Evolutionary conservation across 2,329 filamentous ascomycete genomes (phyloP).

Genomic region (Ophiocordyceps polyrhachis-furcata): DNA sequence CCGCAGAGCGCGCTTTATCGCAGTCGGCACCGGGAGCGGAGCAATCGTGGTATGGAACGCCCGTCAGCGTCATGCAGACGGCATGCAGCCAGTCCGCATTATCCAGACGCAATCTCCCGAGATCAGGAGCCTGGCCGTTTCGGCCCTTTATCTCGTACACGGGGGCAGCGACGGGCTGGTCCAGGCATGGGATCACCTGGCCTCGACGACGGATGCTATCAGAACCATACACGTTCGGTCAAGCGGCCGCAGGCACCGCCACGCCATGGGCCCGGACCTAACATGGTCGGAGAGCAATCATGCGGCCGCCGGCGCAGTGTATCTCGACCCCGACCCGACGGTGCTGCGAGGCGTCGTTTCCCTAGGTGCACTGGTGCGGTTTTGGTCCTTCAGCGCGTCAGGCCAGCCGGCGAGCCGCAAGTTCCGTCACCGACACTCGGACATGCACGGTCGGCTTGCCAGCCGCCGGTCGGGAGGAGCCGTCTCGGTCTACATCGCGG

Average conservation of each 20-base stretch:
- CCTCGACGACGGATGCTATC: conserved; percentile 58
- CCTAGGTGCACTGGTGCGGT: conserved; percentile 71
- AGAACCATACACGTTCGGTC: conserved; percentile 76
- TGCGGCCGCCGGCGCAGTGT: conserved; percentile 67
- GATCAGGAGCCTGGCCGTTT: conserved; percentile 65
- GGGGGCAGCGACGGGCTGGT: conserved; percentile 90
- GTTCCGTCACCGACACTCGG: conserved; percentile 54
- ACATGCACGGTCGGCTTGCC: conserved; percentile 30
- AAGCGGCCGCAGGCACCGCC: conserved; percentile 62
- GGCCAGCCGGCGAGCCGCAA: conserved; percentile 60
- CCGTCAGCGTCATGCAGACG: conserved; percentile 35
- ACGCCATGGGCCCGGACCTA: conserved; percentile 35
- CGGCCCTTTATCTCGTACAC: conserved; percentile 75
- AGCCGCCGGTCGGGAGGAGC: conserved; percentile 43
- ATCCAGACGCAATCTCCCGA: conserved; percentile 84
- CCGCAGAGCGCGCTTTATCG: conserved; percentile 62
- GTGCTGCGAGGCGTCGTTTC: conserved; percentile 72
- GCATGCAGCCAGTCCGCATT: conserved; percentile 51
- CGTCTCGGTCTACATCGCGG: conserved; percentile 64
- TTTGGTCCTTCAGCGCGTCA: conserved; percentile 84
- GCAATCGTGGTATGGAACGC: conserved; percentile 72
- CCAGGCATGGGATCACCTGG: conserved; percentile 91
- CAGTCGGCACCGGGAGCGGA: conserved; percentile 62
- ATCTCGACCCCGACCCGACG: conserved; percentile 73
- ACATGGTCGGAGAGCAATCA: conserved; percentile 52